These are phyloP conservation scores for Linnemannia exigua DNA, from an alignment of 192 early-diverging fungal species.

Conservation along the genomic window DNA sequence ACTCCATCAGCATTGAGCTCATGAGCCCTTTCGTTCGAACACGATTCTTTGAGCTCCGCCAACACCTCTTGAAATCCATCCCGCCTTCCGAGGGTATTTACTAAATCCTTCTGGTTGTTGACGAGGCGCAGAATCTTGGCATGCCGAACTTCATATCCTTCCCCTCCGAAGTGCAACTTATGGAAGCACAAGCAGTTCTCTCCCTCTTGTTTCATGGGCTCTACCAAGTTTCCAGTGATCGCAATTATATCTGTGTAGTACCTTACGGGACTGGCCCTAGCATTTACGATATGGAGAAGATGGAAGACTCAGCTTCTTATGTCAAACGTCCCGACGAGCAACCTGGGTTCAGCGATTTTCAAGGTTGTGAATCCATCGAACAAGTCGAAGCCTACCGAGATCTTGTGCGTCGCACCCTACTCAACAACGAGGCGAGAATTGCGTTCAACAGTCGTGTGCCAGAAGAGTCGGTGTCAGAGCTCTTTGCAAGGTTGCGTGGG, in stretches of 20 bases:
- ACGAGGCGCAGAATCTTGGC: conserved; percentile 27
- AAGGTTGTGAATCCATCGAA: conserved; percentile 11
- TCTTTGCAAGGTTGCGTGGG: conserved; percentile 17
- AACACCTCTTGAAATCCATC: background rate
- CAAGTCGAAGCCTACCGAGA: conserved; percentile 6
- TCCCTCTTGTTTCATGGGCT: conserved; percentile 28
- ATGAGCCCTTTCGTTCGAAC: background rate
- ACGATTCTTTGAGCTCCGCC: conserved; percentile 19
- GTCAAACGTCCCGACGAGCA: background rate
- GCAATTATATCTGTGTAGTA: too few species aligned
- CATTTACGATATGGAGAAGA: conserved; percentile 11
- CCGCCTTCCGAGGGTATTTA: background rate
- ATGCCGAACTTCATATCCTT: background rate
- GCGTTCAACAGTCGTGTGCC: background rate
- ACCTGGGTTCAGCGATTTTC: conserved; percentile 29
- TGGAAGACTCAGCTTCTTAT: conserved; percentile 9
- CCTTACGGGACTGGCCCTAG: conserved; percentile 30
- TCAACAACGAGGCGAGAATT: background rate
- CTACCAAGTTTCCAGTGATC: too few species aligned
- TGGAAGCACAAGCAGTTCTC: conserved; percentile 29
- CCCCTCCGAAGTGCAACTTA: too few species aligned
- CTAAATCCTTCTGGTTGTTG: conserved; percentile 26
- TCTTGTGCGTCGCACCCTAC: conserved; percentile 5
- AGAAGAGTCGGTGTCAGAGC: background rate
- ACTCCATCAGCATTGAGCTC: background rate